phyloP scores from a whole-genome alignment of 2,329 filamentous ascomycete species.

The Diaporthe destruens region DNA sequence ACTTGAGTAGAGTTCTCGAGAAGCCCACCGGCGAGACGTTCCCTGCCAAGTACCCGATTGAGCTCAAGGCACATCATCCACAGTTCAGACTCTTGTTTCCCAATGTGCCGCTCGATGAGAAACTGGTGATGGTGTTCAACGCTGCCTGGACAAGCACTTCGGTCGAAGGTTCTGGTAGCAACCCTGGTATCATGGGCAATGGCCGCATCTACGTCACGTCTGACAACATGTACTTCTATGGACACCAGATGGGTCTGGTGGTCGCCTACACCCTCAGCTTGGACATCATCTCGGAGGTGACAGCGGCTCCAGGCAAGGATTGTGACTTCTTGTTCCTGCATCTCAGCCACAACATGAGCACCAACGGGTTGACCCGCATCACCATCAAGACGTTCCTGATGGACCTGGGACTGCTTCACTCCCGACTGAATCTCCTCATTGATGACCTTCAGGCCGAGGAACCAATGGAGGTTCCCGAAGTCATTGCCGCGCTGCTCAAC shows the following conservation, averaged over 20 bases:
- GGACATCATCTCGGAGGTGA: constrained; percentile 86
- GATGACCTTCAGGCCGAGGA: constrained; percentile 82
- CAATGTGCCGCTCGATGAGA: constrained; percentile 80
- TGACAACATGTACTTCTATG: constrained; percentile 94
- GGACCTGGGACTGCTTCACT: constrained; percentile 83
- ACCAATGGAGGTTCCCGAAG: constrained; percentile 74
- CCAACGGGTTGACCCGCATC: constrained; percentile 77
- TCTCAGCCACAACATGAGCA: constrained; percentile 71
- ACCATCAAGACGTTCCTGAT: constrained; percentile 95
- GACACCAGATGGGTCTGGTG: constrained; percentile 91
- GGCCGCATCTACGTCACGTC: constrained; percentile 89
- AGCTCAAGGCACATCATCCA: constrained; percentile 87
- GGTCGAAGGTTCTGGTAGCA: constrained; percentile 56
- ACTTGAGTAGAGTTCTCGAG: constrained; percentile 46
- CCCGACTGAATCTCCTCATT: constrained; percentile 86
- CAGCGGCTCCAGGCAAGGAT: constrained; percentile 87
- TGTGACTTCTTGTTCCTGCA: constrained; percentile 95
- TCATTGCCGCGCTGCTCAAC: constrained; percentile 79
- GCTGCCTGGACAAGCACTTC: constrained; percentile 81
- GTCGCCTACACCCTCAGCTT: constrained; percentile 84
- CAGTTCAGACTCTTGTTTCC: constrained; percentile 96
- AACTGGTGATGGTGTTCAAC: constrained; percentile 90
- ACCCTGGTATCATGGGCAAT: constrained; percentile 69
- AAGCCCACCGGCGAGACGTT: constrained; percentile 66
- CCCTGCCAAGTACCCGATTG: constrained; percentile 82